Conservation (phyloP, 768 basidiomycete genomes). For the Hebeloma cylindrosporum region DNA sequence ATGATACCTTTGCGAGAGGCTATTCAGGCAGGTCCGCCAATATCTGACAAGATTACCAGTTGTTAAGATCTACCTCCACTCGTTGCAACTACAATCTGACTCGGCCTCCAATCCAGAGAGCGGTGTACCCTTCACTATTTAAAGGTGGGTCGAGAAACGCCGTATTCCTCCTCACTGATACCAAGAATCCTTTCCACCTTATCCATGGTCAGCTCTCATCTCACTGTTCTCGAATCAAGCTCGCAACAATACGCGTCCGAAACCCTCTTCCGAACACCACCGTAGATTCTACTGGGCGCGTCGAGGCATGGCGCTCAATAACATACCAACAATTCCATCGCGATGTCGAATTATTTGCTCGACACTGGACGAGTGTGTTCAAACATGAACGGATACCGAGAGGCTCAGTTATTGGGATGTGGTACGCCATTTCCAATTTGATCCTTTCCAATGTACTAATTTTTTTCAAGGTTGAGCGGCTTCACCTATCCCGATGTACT, state of each 20-base stretch:
- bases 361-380: conserved; percentile 60
- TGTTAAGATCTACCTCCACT: conserved; percentile 31
- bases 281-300: conserved; percentile 40
- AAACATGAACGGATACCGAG: conserved; percentile 43
- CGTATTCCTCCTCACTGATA: conserved; percentile 16
- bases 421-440: conserved; percentile 42
- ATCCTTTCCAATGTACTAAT: conserved; percentile 12
- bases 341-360: conserved; percentile 67
- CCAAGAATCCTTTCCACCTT: conserved; percentile 20
- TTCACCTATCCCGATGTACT: conserved; percentile 70
- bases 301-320: conserved; percentile 58
- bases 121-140: conserved; percentile 22
- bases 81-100: conserved; percentile 32
- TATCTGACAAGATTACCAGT: conserved; percentile 31
- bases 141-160: conserved; percentile 13
- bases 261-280: conserved; percentile 63
- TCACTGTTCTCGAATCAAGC: conserved; percentile 60
- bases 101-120: conserved; percentile 30
- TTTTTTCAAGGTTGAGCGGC: conserved; percentile 59
- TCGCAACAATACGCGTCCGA: conserved; percentile 48
- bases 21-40: conserved; percentile 31
- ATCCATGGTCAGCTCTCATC: conserved; percentile 52
- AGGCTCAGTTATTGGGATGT: conserved; percentile 68
- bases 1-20: conserved; percentile 30
- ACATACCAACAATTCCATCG: conserved; percentile 62